Conservation (phyloP, 2,329 filamentous ascomycete genomes). For the Talaromyces piceae region DNA sequence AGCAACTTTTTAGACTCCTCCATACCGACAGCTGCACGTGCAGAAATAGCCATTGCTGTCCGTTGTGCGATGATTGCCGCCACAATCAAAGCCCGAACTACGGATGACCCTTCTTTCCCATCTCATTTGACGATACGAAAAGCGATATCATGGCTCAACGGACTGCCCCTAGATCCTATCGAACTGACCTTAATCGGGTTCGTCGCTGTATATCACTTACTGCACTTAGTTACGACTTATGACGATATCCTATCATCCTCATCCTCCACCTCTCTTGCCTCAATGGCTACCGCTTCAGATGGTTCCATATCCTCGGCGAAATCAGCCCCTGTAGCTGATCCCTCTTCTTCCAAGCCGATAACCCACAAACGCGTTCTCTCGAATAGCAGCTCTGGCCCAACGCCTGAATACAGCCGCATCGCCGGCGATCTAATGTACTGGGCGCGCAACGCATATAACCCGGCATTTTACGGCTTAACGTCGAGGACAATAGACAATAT, state of each 20-base stretch:
- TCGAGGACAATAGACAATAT: slow-evolving; percentile 29
- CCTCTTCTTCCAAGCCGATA: slow-evolving; percentile 11
- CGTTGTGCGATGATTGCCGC: slow-evolving; percentile 53
- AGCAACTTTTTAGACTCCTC: slow-evolving; percentile 48
- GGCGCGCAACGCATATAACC: slow-evolving; percentile 39
- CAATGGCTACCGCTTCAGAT: slow-evolving; percentile 10
- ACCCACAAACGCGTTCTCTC: slow-evolving; percentile 15
- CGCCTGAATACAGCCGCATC: slow-evolving; percentile 31
- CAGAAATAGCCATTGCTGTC: slow-evolving; percentile 51
- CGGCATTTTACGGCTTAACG: slow-evolving; percentile 36
- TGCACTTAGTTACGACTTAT: slow-evolving; percentile 35
- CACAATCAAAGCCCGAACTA: slow-evolving; percentile 37
- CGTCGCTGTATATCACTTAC: slow-evolving; percentile 34
- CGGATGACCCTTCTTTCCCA: slow-evolving; percentile 25
- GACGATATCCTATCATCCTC: slow-evolving; percentile 27
- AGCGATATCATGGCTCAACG: slow-evolving; percentile 36
- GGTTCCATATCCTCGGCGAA: slow-evolving; percentile 5
- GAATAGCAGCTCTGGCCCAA: slow-evolving; percentile 13
- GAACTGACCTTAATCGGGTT: slow-evolving; percentile 37
- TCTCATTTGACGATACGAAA: slow-evolving; percentile 32
- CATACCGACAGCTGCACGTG: slow-evolving; percentile 40
- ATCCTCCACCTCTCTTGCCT: slow-evolving; percentile 17
- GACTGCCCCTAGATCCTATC: slow-evolving; percentile 35
- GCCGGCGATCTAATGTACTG: slow-evolving; percentile 36
- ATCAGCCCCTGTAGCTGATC: slow-evolving; percentile 11